Base-by-base conservation (phyloP, 768 basidiomycete genomes). In the Xanthoconium purpureum region DNA sequence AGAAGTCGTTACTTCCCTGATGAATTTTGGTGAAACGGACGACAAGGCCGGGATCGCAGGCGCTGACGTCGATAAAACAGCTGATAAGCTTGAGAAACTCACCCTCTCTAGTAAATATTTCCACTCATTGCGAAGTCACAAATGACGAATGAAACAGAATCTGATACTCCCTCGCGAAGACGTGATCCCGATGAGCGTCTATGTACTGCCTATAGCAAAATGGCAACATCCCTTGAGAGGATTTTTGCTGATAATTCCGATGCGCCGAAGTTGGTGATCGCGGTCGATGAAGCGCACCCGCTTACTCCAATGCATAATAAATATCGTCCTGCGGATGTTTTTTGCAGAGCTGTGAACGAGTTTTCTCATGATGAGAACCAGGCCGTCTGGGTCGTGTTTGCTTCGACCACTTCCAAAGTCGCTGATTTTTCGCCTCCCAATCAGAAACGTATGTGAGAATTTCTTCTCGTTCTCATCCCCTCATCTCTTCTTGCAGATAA, bases 381-480 rank as follows among this genome's bases (percentile, higher is more conserved):
- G 33, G 44, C 53, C 0, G 43, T 62, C 15, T 65, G 63, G 64
- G 50, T 55, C 1, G 57, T 54, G 13, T 65, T 65, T 7, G 60
- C 51, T 5, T 65, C 63, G 1, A 65, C 59, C 1, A 53, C 57
- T 3, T 62, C 60, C 5, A 55, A 46, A 8, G 55, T 62, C 1
- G 40, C 53, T 0, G 48, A 61, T 40, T 54, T 64, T 29, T 44
- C 53, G 0, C 59, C 46, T 0, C 56, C 63, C 1, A 53, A 56
- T 24, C 9, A 53, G 3, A 43, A 30, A 30, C 11, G 63, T 59
- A 0, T 5, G 57, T 18, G 3, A 30, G 6, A 0, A n/a, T 33
- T n/a, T 37, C 29, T 24, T 12, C 12, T 35, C 9, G 4, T 14
- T 7, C 11, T 11, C 2, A 33, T 14, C 15, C 8, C 7, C 3